Percentiles rank a stretch among this genome's conserved stretches.
These are phyloP conservation scores for Cladosporium sp. DNA, from an alignment of 2,329 filamentous ascomycete genomes.

Conservation along the genomic window DNA sequence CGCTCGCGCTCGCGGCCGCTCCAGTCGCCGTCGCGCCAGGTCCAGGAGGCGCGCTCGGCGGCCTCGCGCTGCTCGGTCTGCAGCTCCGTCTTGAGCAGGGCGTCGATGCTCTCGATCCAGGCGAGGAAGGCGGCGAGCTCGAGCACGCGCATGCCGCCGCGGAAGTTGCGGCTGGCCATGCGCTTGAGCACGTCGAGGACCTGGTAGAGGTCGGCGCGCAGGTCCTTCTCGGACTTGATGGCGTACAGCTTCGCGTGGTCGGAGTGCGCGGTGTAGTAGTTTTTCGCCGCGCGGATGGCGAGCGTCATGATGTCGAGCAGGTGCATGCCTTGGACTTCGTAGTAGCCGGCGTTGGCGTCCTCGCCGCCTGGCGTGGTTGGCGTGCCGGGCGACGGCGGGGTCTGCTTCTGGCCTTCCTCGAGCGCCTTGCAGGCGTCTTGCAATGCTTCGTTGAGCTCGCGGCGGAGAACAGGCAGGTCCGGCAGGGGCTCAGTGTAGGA, in stretches of 20 bases:
- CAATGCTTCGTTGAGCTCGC: slow-evolving; percentile 61
- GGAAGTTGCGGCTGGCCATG: slow-evolving; percentile 82
- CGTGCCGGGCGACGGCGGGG: slow-evolving; percentile 13
- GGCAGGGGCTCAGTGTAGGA: slow-evolving; percentile 79
- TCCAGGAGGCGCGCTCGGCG: slow-evolving; percentile 63
- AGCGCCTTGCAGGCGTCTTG: slow-evolving; percentile 63
- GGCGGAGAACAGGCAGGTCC: slow-evolving; percentile 70
- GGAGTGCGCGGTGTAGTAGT: slow-evolving; percentile 93
- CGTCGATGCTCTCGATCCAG: slow-evolving; percentile 75
- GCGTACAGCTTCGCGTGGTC: slow-evolving; percentile 75
- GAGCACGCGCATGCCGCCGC: slow-evolving; percentile 69
- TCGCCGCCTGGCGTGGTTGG: slow-evolving; percentile 15
- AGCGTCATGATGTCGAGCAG: slow-evolving; percentile 88
- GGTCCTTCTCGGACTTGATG: slow-evolving; percentile 80
- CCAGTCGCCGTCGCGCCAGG: slow-evolving; percentile 73
- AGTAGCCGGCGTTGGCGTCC: slow-evolving; percentile 57
- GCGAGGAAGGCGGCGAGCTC: slow-evolving; percentile 68
- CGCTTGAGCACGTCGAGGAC: slow-evolving; percentile 89
- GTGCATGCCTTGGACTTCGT: slow-evolving; percentile 85
- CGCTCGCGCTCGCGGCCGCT: slow-evolving; percentile 67
- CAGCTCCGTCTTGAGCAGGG: slow-evolving; percentile 70
- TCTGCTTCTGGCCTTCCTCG: slow-evolving; percentile 45
- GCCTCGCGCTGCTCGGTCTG: slow-evolving; percentile 68
- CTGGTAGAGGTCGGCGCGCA: slow-evolving; percentile 74
- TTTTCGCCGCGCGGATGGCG: slow-evolving; percentile 90